Evolutionary conservation across 352 stramenopile genomes (phyloP).

Genomic region (Pythium rishiriense): DNA sequence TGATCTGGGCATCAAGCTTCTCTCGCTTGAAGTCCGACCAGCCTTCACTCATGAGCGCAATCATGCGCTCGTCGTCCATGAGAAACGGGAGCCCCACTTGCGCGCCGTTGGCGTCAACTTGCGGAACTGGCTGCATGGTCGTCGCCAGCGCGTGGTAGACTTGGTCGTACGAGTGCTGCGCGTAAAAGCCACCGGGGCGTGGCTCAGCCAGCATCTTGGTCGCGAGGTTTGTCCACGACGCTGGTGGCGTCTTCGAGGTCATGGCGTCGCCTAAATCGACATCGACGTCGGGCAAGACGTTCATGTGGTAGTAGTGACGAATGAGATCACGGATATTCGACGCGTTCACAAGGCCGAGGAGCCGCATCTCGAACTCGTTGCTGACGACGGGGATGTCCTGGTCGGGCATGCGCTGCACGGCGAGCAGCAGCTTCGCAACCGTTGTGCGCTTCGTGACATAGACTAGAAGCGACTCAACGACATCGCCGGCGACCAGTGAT

Average conservation of each 20-base stretch:
- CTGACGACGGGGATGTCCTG: constrained; percentile 78
- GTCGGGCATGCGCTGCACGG: constrained; percentile 67
- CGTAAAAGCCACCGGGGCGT: constrained; percentile 56
- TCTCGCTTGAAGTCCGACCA: constrained; percentile 65
- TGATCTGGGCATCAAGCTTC: constrained; percentile 54
- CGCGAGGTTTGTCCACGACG: constrained; percentile 63
- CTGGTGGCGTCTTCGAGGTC: constrained; percentile 21
- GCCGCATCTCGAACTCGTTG: constrained; percentile 63
- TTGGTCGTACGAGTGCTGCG: constrained; percentile 61
- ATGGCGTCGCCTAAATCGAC: constrained; percentile 74
- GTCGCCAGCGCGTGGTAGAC: constrained; percentile 62
- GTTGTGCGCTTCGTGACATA: constrained; percentile 77
- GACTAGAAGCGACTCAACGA: constrained; percentile 71
- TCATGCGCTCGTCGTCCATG: constrained; percentile 84
- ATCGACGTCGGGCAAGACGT: constrained; percentile 54
- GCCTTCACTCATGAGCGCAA: constrained; percentile 67
- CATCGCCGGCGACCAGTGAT: constrained; percentile 50
- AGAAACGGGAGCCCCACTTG: constrained; percentile 57
- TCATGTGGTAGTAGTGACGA: constrained; percentile 52
- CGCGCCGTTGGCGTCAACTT: constrained; percentile 5
- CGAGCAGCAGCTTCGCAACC: constrained; percentile 63
- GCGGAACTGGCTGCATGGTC: constrained; percentile 24
- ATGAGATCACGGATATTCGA: constrained; percentile 68
- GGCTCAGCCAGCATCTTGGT: constrained; percentile 55
- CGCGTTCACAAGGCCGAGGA: constrained; percentile 64